These are phyloP conservation scores for Pythium biforme DNA, from an alignment of 352 stramenopile species.

Conservation along the genomic window DNA sequence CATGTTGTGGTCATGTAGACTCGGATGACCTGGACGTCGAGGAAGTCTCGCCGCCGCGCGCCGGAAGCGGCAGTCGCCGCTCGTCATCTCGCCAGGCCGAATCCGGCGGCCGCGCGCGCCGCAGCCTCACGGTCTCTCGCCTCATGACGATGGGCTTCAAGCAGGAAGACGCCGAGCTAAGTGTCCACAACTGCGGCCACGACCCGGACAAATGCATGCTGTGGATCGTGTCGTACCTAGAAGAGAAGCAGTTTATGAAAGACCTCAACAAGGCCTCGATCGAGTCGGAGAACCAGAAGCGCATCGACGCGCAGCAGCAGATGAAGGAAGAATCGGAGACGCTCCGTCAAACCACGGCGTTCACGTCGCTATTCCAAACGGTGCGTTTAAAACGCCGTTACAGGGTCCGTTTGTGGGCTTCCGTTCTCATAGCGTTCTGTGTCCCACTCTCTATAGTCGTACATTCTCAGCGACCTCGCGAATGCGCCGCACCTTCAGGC, in stretches of 20 bases:
- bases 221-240: slow-evolving; percentile 75
- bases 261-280: slow-evolving; percentile 79
- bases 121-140: slow-evolving; percentile 56
- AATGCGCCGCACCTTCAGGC: slow-evolving; percentile 38
- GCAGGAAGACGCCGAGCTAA: slow-evolving; percentile 59
- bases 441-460: slow-evolving; percentile 36
- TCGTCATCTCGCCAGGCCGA: slow-evolving; percentile 22
- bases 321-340: slow-evolving; percentile 58
- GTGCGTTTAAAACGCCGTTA: slow-evolving; percentile 27
- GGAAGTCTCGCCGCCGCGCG: slow-evolving; percentile 6
- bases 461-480: slow-evolving; percentile 45
- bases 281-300: slow-evolving; percentile 70
- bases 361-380: slow-evolving; percentile 64
- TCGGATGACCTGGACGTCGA: slow-evolving; percentile 14
- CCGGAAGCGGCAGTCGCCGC: not conserved
- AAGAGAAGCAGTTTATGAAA: slow-evolving; percentile 66
- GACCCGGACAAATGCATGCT: slow-evolving; percentile 74
- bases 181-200: slow-evolving; percentile 51
- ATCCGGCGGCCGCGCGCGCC: slow-evolving; percentile 31
- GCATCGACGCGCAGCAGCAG: slow-evolving; percentile 51
- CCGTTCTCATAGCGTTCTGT: not conserved
- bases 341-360: slow-evolving; percentile 46
- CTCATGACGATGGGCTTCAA: slow-evolving; percentile 66
- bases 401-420: no score
- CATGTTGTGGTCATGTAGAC: not conserved